Conservation (phyloP, 768 basidiomycete species). For the Amylocystis lapponica region DNA sequence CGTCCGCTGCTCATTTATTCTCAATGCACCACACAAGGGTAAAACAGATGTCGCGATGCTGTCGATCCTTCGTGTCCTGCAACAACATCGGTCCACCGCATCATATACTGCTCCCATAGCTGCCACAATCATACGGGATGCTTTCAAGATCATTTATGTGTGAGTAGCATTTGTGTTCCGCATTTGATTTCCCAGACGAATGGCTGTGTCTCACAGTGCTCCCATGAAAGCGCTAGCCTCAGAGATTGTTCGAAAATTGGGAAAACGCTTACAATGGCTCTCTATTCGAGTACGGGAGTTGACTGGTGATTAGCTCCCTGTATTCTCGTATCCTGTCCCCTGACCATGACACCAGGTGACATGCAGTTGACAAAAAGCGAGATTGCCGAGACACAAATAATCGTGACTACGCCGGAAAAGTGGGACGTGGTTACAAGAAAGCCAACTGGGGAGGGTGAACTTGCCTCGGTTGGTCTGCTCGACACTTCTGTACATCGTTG, state of each 20-base stretch:
- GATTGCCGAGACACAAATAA: slow-evolving; percentile 93
- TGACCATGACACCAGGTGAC: slow-evolving; percentile 52
- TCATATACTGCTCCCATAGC: slow-evolving; percentile 29
- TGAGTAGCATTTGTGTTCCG: slow-evolving; percentile 27
- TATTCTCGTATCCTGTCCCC: background rate
- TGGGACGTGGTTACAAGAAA: slow-evolving; percentile 99
- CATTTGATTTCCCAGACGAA: background rate
- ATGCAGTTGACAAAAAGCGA: slow-evolving; percentile 96
- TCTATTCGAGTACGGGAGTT: slow-evolving; percentile 82
- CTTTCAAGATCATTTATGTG: slow-evolving; percentile 98
- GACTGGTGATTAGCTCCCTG: slow-evolving; percentile 50
- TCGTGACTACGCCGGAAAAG: slow-evolving; percentile 98
- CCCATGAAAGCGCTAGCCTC: slow-evolving; percentile 98
- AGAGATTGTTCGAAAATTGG: slow-evolving; percentile 90
- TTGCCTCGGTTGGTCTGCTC: slow-evolving; percentile 67
- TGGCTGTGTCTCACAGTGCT: slow-evolving; percentile 45
- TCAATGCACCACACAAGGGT: slow-evolving; percentile 47
- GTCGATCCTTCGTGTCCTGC: slow-evolving; percentile 81
- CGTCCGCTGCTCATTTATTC: background rate
- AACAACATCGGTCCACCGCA: slow-evolving; percentile 50
- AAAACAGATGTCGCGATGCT: slow-evolving; percentile 99
- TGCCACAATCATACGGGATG: slow-evolving; percentile 54
- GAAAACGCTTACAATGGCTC: slow-evolving; percentile 87
- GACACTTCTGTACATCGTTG: no score
- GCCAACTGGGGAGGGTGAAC: slow-evolving; percentile 92